Evolutionary conservation across 257 asterid genomes (phyloP), one percentile per base, ranked within the genome.

Genomic region (Plectranthus barbatus): DNA sequence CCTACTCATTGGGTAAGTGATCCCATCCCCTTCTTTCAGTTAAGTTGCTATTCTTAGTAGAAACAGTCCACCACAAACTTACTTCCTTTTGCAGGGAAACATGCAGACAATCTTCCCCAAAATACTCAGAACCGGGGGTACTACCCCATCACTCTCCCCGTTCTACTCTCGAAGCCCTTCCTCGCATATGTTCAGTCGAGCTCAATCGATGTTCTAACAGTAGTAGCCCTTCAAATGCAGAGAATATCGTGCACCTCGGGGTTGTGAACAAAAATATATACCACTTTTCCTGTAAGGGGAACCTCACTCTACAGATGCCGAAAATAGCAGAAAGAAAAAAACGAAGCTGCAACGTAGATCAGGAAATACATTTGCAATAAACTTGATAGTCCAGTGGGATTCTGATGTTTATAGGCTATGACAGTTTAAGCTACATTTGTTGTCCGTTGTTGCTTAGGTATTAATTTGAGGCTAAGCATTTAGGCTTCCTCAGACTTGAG

Each of bases 101-200:
- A 26, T 69, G 64, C 62, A 74, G 54, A 60, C 88, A 71, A 58
- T 66, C 81, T 62, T 60, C 59, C 51, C 68, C 60, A 6, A 81
- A 79, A 74, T 59, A 65, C 46, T 23, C 76, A 1, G 86, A 78
- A 21, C 10, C 26, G 37, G 67, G 77, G 58, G 45, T 57, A 29
- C 14, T 70, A 11, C 68, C 82, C 61, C 80, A 67, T 58, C 82
- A 31, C 57, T 88, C 95, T 13, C 91, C 91, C 21, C 84, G 73
- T 58, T 85, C 86, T 3, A 73, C 82, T 42, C 84, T 83, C 9
- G 90, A 77, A 72, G 75, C 20, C 29, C 74, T 64, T 57, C 79
- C 81, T 46, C 62, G 69, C 34, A 5, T 74, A 23, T 59, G 77
- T 68, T 80, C 89, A 5, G 72, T 83, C 0, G 87, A 77, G 76